Evolutionary conservation across 2,329 filamentous ascomycete species (phyloP), one percentile per base, ranked within the genome.

Genomic region (Claviceps spartinae): DNA sequence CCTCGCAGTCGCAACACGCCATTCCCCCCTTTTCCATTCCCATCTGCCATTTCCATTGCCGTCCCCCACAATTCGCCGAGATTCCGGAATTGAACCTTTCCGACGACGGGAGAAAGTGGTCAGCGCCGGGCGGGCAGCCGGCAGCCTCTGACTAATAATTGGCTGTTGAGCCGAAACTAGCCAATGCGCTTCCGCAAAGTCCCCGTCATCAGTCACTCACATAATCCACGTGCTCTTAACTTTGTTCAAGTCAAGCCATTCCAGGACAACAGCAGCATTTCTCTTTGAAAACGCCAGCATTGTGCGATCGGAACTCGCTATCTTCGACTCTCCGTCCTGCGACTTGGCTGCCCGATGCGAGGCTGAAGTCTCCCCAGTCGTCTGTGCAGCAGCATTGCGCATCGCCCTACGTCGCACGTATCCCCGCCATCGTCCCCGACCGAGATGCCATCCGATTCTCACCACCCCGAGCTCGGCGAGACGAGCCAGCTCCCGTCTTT

Each of bases 401-500:
- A 47, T 51, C 24, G 24, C 36, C 49, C 30, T 30, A n/a, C 48
- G 16, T 49, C 20, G 46, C 41, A 43, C 41, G 41, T 22, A 37
- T 11, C 18, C 34, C 45, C 44, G 16, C 44, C 26, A 13, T 18
- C 40, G 40, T 16, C n/a, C n/a, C 40, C 26, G 6, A 38, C 48
- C 30, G 48, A 47, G 47, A 54, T 54, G 52, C 50, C 49, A 13
- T 51, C 49, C 42, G 18, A 52, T 43, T 40, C 42, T 16, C 49
- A 42, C 38, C 5, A 37, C 14, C 8, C 52, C 52, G 49, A 54
- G 34, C 45, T 46, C 45, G 49, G 52, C 50, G 62, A 68, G 46
- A 62, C 62, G 34, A 59, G 61, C 53, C 64, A 68, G 47, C 66
- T 74, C 38, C 72, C 72, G 2, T 72, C 72, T 9, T 74, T 74